These are phyloP conservation scores for Phaeosphaeria sp. DNA, from an alignment of 2,329 filamentous ascomycete genomes.

Conservation along the genomic window DNA sequence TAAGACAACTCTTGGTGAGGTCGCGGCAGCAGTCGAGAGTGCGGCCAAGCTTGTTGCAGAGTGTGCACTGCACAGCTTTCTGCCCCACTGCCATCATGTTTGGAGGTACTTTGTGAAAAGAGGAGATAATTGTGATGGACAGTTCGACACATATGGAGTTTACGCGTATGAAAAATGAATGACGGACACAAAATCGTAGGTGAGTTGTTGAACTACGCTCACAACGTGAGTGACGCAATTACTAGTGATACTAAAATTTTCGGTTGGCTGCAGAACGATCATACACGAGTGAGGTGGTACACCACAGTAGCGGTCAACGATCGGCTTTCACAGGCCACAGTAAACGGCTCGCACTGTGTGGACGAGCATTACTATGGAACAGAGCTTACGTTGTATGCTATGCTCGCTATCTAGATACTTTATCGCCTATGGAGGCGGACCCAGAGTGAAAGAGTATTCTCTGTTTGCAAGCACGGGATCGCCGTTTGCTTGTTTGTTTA, in stretches of 20 bases:
- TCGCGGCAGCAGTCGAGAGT: not conserved
- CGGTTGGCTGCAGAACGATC: not conserved
- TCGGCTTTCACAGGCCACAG: not conserved
- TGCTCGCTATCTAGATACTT: not conserved
- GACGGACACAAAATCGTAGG: not conserved
- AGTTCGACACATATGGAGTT: not conserved
- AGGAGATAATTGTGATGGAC: not conserved
- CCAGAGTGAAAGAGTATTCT: not conserved
- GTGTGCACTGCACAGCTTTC: not conserved
- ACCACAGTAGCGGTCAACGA: not conserved
- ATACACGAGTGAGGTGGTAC: not conserved
- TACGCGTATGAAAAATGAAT: not conserved
- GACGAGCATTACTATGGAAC: too few relatives aligned
- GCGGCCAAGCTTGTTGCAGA: not conserved
- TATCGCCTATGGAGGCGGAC: too few relatives aligned
- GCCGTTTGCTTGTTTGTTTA: not conserved
- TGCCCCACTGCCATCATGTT: not conserved
- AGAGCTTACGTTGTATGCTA: too few relatives aligned
- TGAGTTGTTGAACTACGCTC: not conserved
- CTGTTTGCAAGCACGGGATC: not conserved
- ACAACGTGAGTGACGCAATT: not conserved
- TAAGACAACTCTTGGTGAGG: not conserved
- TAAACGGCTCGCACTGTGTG: too few relatives aligned
- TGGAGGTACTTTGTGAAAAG: too few relatives aligned
- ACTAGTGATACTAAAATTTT: not conserved